Evolutionary conservation across 352 stramenopile species (phyloP).

Genomic region (Phytophthora pseudosyringae): DNA sequence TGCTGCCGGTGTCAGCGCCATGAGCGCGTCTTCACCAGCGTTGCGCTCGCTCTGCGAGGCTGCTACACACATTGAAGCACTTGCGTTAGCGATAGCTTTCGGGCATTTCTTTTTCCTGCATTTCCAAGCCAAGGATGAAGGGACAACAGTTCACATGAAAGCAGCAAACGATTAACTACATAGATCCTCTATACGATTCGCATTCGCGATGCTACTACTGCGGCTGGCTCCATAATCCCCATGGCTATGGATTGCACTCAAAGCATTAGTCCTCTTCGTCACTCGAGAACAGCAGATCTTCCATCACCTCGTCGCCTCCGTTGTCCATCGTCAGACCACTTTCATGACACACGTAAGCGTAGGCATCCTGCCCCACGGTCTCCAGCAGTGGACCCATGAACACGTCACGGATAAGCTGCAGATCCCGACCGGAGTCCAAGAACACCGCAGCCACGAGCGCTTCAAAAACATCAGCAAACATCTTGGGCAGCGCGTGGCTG

Average conservation of each 20-base stretch:
- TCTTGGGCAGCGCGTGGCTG: constrained; percentile 74
- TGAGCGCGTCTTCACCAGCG: constrained; percentile 22
- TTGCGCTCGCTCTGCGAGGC: constrained; percentile 46
- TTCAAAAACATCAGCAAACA: constrained; percentile 91
- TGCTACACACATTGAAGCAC: constrained; percentile 49
- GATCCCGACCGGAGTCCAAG: constrained; percentile 74
- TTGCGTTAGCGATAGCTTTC: constrained; percentile 46
- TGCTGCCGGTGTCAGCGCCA: constrained; percentile 40
- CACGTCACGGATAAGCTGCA: constrained; percentile 78
- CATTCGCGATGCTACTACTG: not conserved
- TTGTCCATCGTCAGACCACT: constrained; percentile 61
- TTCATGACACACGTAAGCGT: constrained; percentile 76
- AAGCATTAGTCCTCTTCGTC: constrained; percentile 38
- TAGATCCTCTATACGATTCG: constrained; percentile 6
- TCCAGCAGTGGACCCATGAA: constrained; percentile 83
- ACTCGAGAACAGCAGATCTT: constrained; percentile 51
- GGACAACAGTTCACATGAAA: constrained; percentile 16
- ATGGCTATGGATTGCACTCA: no score
- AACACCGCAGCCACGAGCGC: constrained; percentile 88
- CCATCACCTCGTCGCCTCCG: constrained; percentile 48
- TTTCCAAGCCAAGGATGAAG: constrained; percentile 8
- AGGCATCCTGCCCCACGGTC: constrained; percentile 74
- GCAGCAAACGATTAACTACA: constrained; percentile 9
- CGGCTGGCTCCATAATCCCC: no score
- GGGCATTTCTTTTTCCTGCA: constrained; percentile 42